Base-by-base conservation (phyloP, 2,329 filamentous ascomycete species). In the Proliferodiscus dingleyae region DNA sequence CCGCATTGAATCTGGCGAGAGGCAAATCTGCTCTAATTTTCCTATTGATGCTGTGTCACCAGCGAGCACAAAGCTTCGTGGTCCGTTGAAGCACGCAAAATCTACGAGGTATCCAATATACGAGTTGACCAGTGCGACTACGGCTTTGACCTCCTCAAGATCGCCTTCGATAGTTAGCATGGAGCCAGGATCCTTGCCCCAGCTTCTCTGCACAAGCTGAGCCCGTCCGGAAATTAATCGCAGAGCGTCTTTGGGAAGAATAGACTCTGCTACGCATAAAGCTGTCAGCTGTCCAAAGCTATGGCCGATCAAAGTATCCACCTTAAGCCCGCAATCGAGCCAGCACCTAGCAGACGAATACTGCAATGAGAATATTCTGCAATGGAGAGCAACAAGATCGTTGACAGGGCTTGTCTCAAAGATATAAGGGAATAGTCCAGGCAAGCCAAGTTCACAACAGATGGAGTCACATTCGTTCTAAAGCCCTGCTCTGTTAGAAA, bases 71-170 rank as follows among this genome's bases (percentile, higher is more conserved):
- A 59, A 16, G 13, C 13, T n/a, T 7, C 11, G 16, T 15, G 68
- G 68, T 0, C 71, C 68, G 39, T 74, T 75, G 54, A 62, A 71
- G 52, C 73, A 77, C 0, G 75, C 74, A 36, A 21, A 49, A 38
- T 2, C 19, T 28, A 4, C 64, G 42, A 29, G n/a, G 10, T 10
- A 22, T 2, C 11, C 16, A 48, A 65, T 51, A n/a, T n/a, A n/a
- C n/a, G n/a, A n/a, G n/a, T n/a, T n/a, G n/a, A n/a, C n/a, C n/a
- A n/a, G n/a, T n/a, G n/a, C n/a, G n/a, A n/a, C n/a, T n/a, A n/a
- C n/a, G n/a, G n/a, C n/a, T n/a, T n/a, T n/a, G n/a, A n/a, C n/a
- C 0, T 50, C 51, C 2, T 45, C 48, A 5, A 50, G 18, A 32
- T 67, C 62, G 0, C 59, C 65, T 36, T 69, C 60, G 1, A 71